Evolutionary conservation across 202 grass and related monocot species (phyloP), one percentile per base, ranked within the genome.

Genomic region (Digitaria exilis): DNA sequence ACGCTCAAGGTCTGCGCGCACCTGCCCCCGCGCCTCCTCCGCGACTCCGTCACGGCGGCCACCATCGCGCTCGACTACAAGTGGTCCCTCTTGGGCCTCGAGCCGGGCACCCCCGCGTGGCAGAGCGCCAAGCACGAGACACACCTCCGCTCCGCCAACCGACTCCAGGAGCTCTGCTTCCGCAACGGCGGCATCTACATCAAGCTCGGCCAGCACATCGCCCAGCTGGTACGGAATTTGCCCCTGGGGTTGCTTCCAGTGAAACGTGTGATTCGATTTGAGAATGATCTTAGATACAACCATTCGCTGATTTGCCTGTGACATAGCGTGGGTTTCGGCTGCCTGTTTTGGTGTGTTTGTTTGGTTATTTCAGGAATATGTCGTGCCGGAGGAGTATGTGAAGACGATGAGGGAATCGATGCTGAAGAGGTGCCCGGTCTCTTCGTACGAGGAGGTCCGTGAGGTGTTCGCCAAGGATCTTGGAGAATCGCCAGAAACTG

Each of bases 131-230:
- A 75, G 77, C 90, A 93, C 84, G 67, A 83, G 35, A 85, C 91
- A n/a, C 95, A 95, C 82, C 78, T 89, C 56, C 86, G 95, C 57
- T 90, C 88, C 62, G 95, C 95, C 83, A 80, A 89, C 79, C 83
- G 84, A 51, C 84, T 98, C 61, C 95, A 93, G 84, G 95, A 98
- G 32, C 87, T 98, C 49, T 95, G 95, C 83, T 98, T 98, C 82
- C 92, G 95, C 67, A 97, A 98, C 82, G 95, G 95, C 24, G 92
- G 92, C 56, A 98, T 98, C 84, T 98, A 98, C 73, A 98, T 98
- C 84, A 98, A 98, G 84, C 92, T 98, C 80, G 95, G 92, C 73
- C 95, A 98, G 81, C 95, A 98, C 88, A 85, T 98, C 69, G 87
- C 86, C 43, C 95, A 98, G 84, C 80, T 98, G 88, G 95, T 97